These are phyloP conservation scores for Vigna reflexopilosa DNA, from an alignment of 306 rosid genomes.

Conservation along the genomic window DNA sequence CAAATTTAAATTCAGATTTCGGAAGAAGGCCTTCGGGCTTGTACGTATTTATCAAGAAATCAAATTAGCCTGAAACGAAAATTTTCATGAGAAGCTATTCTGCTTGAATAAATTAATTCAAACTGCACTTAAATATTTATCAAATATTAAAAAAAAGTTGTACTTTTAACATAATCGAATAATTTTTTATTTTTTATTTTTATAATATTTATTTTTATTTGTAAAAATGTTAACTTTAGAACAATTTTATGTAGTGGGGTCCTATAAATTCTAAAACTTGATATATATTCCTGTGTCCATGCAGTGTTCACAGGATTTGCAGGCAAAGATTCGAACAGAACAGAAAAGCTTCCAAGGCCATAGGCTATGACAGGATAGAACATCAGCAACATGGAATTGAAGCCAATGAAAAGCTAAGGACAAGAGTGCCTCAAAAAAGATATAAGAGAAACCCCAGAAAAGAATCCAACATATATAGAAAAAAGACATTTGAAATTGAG, in stretches of 20 bases:
- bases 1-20: neutral
- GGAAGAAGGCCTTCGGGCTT: neutral
- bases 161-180: no score
- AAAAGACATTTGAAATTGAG: neutral
- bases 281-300: neutral
- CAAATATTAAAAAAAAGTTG: no score
- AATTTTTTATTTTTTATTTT: no score
- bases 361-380: conserved; percentile 29
- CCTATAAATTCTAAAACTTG: neutral
- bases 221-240: neutral
- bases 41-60: no score
- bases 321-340: conserved; percentile 25
- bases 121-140: no score
- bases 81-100: no score
- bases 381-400: conserved; percentile 11
- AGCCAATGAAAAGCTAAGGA: conserved; percentile 16
- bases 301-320: conserved; percentile 15
- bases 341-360: conserved; percentile 43
- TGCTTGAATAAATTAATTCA: no score
- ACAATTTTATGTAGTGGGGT: neutral
- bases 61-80: no score
- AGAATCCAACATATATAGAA: conserved; percentile 9
- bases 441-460: conserved; percentile 36
- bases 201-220: no score
- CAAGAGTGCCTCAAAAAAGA: neutral